Base-by-base conservation (phyloP, 768 basidiomycete genomes). In the Xerocomellus intermedius region DNA sequence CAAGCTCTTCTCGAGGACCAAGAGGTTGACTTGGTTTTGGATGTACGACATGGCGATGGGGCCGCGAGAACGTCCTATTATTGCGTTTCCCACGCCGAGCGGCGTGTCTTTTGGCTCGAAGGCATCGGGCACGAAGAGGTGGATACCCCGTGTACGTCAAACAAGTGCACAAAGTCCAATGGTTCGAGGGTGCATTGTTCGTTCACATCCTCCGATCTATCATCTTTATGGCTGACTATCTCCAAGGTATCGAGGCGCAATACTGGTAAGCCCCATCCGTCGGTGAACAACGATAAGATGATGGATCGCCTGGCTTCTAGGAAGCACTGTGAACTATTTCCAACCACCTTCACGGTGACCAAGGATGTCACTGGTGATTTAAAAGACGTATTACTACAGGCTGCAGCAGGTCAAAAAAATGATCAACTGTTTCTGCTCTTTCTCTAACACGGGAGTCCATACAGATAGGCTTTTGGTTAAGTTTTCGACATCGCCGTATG, bases 401-500 rank as follows among this genome's bases (percentile, higher is more conserved):
- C 69, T 38, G 66, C 70, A 16, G 68, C 68, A 64, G 69, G 69
- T 72, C 38, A 37, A 26, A 17, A 10, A 32, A 16, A 36, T 2
- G 17, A 17, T 3, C 0, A 0, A 14, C 2, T 26, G 2, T 45
- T 2, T 28, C 37, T 48, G 3, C 14, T 33, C 26, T 16, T 14
- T 45, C 21, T 33, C 39, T 48, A 21, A 57, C 17, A 19, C 8
- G 33, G 36, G 26, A 9, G 5, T 39, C 10, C 21, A 14, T 47
- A 28, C 55, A 70, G 69, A 70, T 48, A 63, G 70, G 36, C 37
- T 72, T 13, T 50, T 68, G 32, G 66, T 64, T 0, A 70, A 70
- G n/a, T 70, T 72, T 48, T 72, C 69, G 42, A 70, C 69, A 8
- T 70, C 69, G 14, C 69, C 70, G 13, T 70, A 66, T 17, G 42